A percentile compares a stretch with the other conserved stretches of the same genome.
Conservation (phyloP, 1,284 basidiomycete species). For the Coniophora puteana region DNA sequence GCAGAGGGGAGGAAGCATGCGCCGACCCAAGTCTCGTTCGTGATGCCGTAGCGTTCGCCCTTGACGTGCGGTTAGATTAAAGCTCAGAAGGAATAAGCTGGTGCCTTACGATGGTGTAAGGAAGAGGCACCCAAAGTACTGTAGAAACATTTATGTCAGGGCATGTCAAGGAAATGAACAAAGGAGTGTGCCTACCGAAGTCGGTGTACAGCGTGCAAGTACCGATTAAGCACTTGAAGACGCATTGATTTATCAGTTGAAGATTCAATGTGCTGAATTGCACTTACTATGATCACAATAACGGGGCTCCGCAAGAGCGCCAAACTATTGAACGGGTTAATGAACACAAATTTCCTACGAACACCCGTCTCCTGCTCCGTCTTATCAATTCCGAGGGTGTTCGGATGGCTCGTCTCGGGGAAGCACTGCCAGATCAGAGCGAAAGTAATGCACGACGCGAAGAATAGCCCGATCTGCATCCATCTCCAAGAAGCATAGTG, state of each 20-base stretch:
- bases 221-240: not conserved
- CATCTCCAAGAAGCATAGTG: slow-evolving; percentile 34
- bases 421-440: slow-evolving; percentile 3
- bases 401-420: slow-evolving; percentile 9
- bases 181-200: slow-evolving; percentile 6
- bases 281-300: slow-evolving; percentile 7
- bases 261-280: too few species aligned
- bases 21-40: slow-evolving; percentile 6
- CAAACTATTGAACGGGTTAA: slow-evolving; percentile 8
- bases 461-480: slow-evolving; percentile 3
- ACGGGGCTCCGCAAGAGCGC: slow-evolving; percentile 8
- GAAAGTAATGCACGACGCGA: not conserved
- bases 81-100: not conserved
- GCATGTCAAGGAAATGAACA: not conserved
- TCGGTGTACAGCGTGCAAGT: not conserved
- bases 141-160: not conserved
- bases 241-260: not conserved
- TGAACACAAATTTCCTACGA: not conserved
- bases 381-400: not conserved
- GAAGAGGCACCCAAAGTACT: slow-evolving; percentile 8
- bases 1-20: slow-evolving; percentile 11
- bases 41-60: slow-evolving; percentile 10
- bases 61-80: not conserved
- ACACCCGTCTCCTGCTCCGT: too few species aligned
- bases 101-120: slow-evolving; percentile 8